Conservation (phyloP, 768 basidiomycete species). For the Sarcodon sp. region DNA sequence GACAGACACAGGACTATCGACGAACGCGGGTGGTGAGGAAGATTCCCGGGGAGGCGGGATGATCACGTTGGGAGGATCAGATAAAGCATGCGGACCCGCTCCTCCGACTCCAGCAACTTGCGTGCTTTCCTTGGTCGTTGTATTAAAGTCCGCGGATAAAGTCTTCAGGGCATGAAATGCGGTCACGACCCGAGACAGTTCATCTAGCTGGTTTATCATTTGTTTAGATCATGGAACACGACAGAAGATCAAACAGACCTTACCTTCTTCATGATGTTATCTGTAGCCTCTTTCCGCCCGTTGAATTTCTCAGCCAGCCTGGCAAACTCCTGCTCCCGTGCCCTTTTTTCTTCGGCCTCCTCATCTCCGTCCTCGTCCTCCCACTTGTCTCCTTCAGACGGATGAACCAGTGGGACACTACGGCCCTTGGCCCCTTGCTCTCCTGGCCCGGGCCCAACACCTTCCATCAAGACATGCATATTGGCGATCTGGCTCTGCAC, state of each 20-base stretch:
- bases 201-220: constrained; percentile 33
- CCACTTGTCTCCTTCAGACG: constrained; percentile 28
- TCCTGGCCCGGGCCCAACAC: constrained; percentile 28
- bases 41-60: neutral
- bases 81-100: neutral
- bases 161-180: constrained; percentile 30
- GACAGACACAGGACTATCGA: constrained; percentile 1
- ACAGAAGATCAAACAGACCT: constrained; percentile 4
- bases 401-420: constrained; percentile 13
- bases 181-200: constrained; percentile 30
- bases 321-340: constrained; percentile 55
- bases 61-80: neutral
- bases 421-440: constrained; percentile 8
- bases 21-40: neutral
- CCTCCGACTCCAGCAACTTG: neutral
- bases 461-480: constrained; percentile 70
- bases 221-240: constrained; percentile 1
- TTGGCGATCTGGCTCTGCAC: constrained; percentile 60
- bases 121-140: constrained; percentile 13
- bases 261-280: constrained; percentile 66
- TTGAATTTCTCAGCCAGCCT: constrained; percentile 56
- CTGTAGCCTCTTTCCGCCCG: constrained; percentile 55
- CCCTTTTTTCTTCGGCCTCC: constrained; percentile 31
- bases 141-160: constrained; percentile 22
- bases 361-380: constrained; percentile 35